Base-by-base conservation (phyloP, 805 yeast genomes). In the Scheffersomyces amazonensis region DNA sequence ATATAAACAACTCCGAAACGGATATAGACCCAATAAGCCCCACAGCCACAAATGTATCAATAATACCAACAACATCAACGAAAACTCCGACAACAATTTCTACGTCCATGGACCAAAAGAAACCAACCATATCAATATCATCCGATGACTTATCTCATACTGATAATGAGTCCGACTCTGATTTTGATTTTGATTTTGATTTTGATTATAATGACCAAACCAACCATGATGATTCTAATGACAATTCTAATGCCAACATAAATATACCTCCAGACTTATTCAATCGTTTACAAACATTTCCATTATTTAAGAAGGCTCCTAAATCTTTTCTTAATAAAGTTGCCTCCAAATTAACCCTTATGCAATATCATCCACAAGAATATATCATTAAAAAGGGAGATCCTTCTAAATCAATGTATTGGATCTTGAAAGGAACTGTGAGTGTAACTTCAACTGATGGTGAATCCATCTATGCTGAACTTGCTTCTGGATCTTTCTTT, bases 381-480 rank as follows among this genome's bases (percentile, higher is more conserved):
- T 80, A 76, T 53, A 80, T 84, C 25, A 79, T 84, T 31, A 78
- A 78, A 41, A 77, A 72, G 46, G 90, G 91, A 1, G 89, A 83
- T 47, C 83, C 81, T 1, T 80, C 88, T 2, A 75, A 74, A 47
- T 76, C 90, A 16, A 83, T 85, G 87, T 84, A 83, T 52, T 83
- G 91, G 89, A 80, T 84, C 27, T 58, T 84, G 12, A 75, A 83
- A 50, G 93, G 93, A 2, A 72, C 81, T 0, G 91, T 84, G 2
- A 78, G 80, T n/a, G 87, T 85, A 10, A 78, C 88, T 0, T 79
- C 87, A 11, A 75, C 85, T 1, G 93, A 84, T 53, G 90, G 88
- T 20, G 91, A 84, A 58, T 75, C 85, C 3, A 70, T 79, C 3
- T 81, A 80, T 50, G 89, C 90, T 1, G 88, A 81, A 52, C 61